Evolutionary conservation across 2,329 filamentous ascomycete species (phyloP), one percentile per base, ranked within the genome.

Genomic region (Zasmidium angulare): DNA sequence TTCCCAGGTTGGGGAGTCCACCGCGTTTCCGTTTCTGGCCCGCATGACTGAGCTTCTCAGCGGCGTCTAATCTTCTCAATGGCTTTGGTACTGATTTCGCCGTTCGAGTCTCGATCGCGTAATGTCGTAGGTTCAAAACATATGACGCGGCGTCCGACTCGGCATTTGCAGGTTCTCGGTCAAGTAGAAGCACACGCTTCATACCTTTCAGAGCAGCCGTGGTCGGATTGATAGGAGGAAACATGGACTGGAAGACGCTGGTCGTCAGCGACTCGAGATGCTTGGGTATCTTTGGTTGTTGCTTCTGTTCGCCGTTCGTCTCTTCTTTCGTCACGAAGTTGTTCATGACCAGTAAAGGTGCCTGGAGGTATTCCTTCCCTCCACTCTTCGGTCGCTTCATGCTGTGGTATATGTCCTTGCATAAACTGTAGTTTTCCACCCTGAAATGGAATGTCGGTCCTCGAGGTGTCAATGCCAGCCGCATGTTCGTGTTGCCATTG

Each of bases 291-390:
- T 68, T 62, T 21, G 70, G 70, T 43, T 29, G 26, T 58, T 82
- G 83, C 26, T 84, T 77, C 50, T 66, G 63, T 26, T 63, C 66
- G 20, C 63, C 62, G 22, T 58, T 56, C 48, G 82, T 71, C 29
- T 78, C 63, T 74, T 57, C 77, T 73, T 65, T 62, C 2, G 87
- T 88, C 43, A 85, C 85, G 76, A 99, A 96, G 76, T 96, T 97
- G 79, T 99, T 99, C 95, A 99, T 98, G 66, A 99, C 95, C 48
- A 99, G 84, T 85, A 98, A 78, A 63, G 95, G 95, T 6, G 95
- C 87, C 47, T 87, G 91, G 58, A 89, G 82, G 70, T 91, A 96
- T 74, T 96, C 91, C 73, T 71, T 93, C 63, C 89, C 91, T 50
- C 89, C 88, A 50, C 88, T 89, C 71, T 87, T 86, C 9, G 93